Percentiles rank a stretch among this genome's conserved stretches.
Conservation (phyloP, 176 grass and related monocot species). For the Melocanna baccifera region DNA sequence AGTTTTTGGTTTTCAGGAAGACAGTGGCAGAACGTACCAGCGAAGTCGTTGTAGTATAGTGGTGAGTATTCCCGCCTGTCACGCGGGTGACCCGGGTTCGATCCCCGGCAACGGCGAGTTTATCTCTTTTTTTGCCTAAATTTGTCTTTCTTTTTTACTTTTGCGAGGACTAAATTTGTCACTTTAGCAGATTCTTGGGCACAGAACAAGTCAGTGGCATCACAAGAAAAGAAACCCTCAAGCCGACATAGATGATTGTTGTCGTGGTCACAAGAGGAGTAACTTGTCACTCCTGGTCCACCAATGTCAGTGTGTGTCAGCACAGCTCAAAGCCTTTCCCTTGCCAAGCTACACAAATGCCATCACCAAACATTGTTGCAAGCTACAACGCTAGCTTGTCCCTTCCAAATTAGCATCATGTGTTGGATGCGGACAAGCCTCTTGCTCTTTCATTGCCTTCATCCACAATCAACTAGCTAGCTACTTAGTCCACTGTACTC, state of each 20-base stretch:
- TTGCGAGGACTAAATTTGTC: neutral
- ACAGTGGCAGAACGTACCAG: no score
- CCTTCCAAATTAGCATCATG: neutral
- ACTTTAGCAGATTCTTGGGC: neutral
- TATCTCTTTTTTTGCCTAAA: no score
- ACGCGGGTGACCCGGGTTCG: constrained; percentile 73
- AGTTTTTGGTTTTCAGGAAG: no score
- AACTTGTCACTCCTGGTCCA: neutral
- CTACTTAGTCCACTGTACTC: neutral
- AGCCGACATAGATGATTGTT: neutral
- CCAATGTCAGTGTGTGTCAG: neutral
- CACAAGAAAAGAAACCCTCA: neutral
- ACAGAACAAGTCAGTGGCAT: neutral
- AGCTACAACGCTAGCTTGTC: neutral
- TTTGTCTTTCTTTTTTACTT: no score
- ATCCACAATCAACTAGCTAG: neutral
- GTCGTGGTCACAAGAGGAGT: neutral
- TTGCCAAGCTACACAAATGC: constrained; percentile 33
- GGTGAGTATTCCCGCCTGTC: constrained; percentile 92
- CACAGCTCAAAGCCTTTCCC: constrained; percentile 16
- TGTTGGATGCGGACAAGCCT: constrained; percentile 17
- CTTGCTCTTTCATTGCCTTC: neutral
- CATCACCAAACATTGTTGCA: constrained; percentile 26
- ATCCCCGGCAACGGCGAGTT: constrained; percentile 34
- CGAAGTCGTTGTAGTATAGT: constrained; percentile 78